These are phyloP conservation scores for Yamagishiella unicocca DNA, from an alignment of 139 green algal species.

Conservation along the genomic window DNA sequence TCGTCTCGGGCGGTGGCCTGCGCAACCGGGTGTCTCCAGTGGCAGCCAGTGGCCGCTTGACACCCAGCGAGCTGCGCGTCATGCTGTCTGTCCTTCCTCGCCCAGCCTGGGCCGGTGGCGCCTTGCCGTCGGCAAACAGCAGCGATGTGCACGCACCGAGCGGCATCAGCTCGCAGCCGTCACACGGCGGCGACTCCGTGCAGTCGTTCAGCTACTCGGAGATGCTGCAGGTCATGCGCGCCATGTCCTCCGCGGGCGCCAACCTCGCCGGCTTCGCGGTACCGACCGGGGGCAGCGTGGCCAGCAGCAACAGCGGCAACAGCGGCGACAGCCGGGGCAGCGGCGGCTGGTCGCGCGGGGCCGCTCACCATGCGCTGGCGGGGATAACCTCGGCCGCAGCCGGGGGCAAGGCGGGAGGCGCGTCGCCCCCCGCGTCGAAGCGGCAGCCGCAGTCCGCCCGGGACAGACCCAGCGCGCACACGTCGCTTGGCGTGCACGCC, in stretches of 20 bases:
- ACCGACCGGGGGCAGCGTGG: too few relatives aligned
- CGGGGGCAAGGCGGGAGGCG: neutral
- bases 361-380: too few relatives aligned
- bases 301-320: neutral
- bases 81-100: slow-evolving; percentile 27
- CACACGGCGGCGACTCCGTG: neutral
- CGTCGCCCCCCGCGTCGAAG: too few relatives aligned
- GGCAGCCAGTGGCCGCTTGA: neutral
- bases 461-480: neutral
- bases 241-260: slow-evolving; percentile 14
- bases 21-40: neutral
- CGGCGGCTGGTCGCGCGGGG: too few relatives aligned
- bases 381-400: neutral
- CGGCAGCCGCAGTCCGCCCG: neutral
- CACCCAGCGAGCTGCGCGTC: neutral
- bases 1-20: slow-evolving; percentile 2
- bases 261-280: too few relatives aligned
- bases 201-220: slow-evolving; percentile 36
- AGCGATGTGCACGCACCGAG: neutral
- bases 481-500: neutral
- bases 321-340: neutral
- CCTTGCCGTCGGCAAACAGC: neutral
- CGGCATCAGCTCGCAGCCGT: slow-evolving; percentile 1
- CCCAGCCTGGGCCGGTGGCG: neutral
- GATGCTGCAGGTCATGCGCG: slow-evolving; percentile 33